phyloP scores from a whole-genome alignment of 768 basidiomycete genomes.

The Pleurotus giganteus region DNA sequence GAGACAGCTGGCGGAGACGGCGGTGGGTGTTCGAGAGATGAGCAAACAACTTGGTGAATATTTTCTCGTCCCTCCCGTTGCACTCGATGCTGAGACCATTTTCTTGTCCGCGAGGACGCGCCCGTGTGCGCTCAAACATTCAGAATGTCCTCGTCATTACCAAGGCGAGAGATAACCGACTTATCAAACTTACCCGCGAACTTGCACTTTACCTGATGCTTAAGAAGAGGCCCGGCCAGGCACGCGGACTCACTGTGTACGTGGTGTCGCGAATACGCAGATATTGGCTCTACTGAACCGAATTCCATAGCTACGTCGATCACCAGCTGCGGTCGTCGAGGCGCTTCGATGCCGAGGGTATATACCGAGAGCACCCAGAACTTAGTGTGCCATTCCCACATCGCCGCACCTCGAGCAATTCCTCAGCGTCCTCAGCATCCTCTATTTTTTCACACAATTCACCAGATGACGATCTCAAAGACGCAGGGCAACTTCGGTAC shows the following conservation, averaged over 20 bases:
- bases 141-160: conserved; percentile 95
- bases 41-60: conserved; percentile 92
- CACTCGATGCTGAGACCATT: background rate
- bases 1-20: conserved; percentile 92
- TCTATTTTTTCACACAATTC: conserved; percentile 24
- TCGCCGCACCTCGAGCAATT: conserved; percentile 68
- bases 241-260: conserved; percentile 86
- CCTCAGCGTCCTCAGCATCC: conserved; percentile 57
- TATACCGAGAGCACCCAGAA: conserved; percentile 82
- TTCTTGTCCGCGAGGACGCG: conserved; percentile 61
- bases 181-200: conserved; percentile 93
- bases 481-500: conserved; percentile 92
- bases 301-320: conserved; percentile 79
- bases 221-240: conserved; percentile 61
- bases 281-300: conserved; percentile 14
- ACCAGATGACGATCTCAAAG: conserved; percentile 40
- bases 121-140: conserved; percentile 86
- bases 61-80: conserved; percentile 7
- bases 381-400: conserved; percentile 79
- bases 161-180: conserved; percentile 94
- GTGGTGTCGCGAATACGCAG: conserved; percentile 16
- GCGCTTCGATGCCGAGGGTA: conserved; percentile 91
- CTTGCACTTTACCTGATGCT: conserved; percentile 95
- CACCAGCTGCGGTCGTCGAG: conserved; percentile 84
- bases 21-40: conserved; percentile 96